These are phyloP conservation scores for Dioscorea zingiberensis DNA, from an alignment of 106 monocot genomes.

Conservation along the genomic window DNA sequence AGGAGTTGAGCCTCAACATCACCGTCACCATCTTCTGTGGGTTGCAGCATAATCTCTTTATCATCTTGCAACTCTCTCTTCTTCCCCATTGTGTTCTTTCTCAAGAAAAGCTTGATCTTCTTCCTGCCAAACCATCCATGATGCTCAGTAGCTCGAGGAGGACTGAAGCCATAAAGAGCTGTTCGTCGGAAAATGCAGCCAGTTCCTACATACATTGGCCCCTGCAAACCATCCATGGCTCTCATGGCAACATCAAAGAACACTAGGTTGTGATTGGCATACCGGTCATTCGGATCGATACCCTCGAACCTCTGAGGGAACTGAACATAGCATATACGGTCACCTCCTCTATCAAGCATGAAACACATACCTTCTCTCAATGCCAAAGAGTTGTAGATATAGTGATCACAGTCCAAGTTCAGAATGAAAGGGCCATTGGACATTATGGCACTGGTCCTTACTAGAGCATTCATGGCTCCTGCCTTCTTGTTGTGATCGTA, in stretches of 20 bases:
- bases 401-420: slow-evolving; percentile 96
- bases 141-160: slow-evolving; percentile 83
- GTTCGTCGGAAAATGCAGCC: slow-evolving; percentile 91
- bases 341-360: slow-evolving; percentile 97
- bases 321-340: slow-evolving; percentile 86
- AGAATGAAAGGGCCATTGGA: slow-evolving; percentile 96
- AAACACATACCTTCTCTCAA: slow-evolving; percentile 95
- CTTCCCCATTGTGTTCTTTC: slow-evolving; percentile 70
- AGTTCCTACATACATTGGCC: slow-evolving; percentile 97
- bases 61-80: slow-evolving; percentile 35
- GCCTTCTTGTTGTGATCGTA: slow-evolving; percentile 99
- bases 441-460: slow-evolving; percentile 89
- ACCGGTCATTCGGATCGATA: slow-evolving; percentile 82
- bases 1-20: slow-evolving; percentile 45
- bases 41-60: slow-evolving; percentile 26
- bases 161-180: slow-evolving; percentile 83
- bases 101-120: slow-evolving; percentile 66
- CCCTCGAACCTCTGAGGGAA: slow-evolving; percentile 98
- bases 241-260: slow-evolving; percentile 97
- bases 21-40: slow-evolving; percentile 17
- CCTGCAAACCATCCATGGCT: slow-evolving; percentile 95
- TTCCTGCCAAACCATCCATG: slow-evolving; percentile 79
- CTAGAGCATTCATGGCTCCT: slow-evolving; percentile 94
- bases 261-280: slow-evolving; percentile 94
- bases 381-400: slow-evolving; percentile 76